Evolutionary conservation across 163 green algal species (phyloP), one percentile per base, ranked within the genome.

Genomic region (Scenedesmus sp.): DNA sequence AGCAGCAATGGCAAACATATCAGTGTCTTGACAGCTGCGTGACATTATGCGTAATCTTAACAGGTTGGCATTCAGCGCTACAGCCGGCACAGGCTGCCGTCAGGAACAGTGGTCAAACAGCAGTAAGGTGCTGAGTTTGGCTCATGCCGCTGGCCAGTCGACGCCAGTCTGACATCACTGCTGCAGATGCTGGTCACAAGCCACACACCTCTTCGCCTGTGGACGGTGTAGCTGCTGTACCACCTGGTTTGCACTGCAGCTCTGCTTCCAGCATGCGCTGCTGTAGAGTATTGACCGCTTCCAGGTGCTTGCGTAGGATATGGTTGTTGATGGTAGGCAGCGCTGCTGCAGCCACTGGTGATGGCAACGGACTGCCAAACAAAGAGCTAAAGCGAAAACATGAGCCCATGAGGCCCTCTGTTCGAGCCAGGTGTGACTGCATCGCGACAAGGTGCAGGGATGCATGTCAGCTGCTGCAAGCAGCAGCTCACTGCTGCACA

Each of bases 321-420:
- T 76, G 65, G 30, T 76, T 76, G 65, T 76, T 76, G 65, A 76
- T 76, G 65, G 65, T 76, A 18, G 65, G 65, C 65, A 76, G 65
- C 30, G 65, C 65, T 76, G 65, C 65, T 40, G 65, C 65, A 76
- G 65, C 65, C 30, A 76, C 65, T 76, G 65, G 65, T 30, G 30
- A 76, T n/a, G 65, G 65, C 65, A 76, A n/a, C 16, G 65, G 65
- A 30, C 65, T 76, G 65, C 65, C 65, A n/a, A 76, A 76, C 0
- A 76, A 76, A 18, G 65, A 76, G 65, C 65, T 76, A 30, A 76
- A 76, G 65, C 65, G 65, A 40, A 40, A 76, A 0, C 65, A 26
- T 40, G 65, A 76, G 65, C 65, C 65, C 65, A 76, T 40, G 4
- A 76, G 3, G 0, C 65, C 65, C 65, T 76, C 65, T 2, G 65